Percentiles rank a stretch among this genome's conserved stretches.
Conservation (phyloP, 306 rosid genomes). For the Castanospermum australe region DNA sequence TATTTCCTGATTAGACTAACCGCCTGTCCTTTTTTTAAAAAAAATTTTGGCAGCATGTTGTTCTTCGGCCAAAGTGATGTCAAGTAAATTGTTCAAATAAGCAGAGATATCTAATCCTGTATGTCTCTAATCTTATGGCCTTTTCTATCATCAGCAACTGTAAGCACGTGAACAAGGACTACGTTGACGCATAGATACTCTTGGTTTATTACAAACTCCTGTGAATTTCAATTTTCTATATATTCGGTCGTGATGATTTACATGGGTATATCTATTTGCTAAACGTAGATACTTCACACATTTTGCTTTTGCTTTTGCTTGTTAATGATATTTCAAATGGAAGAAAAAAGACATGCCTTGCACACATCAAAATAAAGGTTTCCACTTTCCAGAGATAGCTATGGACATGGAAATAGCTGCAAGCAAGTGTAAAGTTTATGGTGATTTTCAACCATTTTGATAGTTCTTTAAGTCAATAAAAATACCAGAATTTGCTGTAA, state of each 20-base stretch:
- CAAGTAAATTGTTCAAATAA: slow-evolving; percentile 20
- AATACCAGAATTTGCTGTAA: neutral
- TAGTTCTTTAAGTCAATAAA: neutral
- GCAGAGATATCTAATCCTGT: slow-evolving; percentile 12
- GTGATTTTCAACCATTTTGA: neutral
- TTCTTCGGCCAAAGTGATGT: slow-evolving; percentile 52
- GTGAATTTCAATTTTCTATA: neutral
- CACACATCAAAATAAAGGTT: neutral
- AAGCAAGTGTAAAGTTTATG: neutral
- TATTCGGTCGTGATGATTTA: neutral
- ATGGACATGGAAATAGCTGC: neutral
- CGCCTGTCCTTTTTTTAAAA: neutral
- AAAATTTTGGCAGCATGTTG: slow-evolving; percentile 80
- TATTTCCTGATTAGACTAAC: slow-evolving; percentile 10
- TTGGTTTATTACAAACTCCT: neutral
- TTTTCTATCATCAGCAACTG: slow-evolving; percentile 13
- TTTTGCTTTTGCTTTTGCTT: neutral
- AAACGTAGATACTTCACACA: neutral
- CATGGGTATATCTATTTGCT: neutral
- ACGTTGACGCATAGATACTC: neutral
- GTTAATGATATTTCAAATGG: neutral
- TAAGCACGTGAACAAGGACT: neutral
- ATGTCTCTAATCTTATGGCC: neutral
- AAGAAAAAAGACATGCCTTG: neutral
- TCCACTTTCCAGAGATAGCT: neutral